Evolutionary conservation across 495 filamentous ascomycete genomes (phyloP).

Genomic region (Thermochaetoides thermophila): DNA sequence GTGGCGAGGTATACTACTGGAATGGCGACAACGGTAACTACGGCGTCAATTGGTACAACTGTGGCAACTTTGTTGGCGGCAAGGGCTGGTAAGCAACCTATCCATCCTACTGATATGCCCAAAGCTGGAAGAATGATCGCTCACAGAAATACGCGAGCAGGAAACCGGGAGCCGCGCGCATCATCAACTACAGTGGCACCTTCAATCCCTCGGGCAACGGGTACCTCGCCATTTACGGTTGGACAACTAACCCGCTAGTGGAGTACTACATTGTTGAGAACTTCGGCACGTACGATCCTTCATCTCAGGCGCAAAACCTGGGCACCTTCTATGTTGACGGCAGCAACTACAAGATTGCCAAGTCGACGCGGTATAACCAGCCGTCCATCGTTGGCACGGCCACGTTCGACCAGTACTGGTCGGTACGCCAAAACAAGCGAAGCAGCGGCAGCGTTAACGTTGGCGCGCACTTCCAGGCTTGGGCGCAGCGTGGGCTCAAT

Average conservation of each 20-base stretch:
- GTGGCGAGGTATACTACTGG: constrained; percentile 36
- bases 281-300: constrained; percentile 39
- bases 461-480: constrained; percentile 48
- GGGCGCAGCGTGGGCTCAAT: constrained; percentile 33
- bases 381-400: constrained; percentile 38
- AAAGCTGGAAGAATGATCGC: too few species aligned
- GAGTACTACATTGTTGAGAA: constrained; percentile 47
- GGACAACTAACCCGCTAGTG: constrained; percentile 38
- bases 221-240: constrained; percentile 44
- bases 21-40: constrained; percentile 38
- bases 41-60: constrained; percentile 36
- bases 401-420: constrained; percentile 44
- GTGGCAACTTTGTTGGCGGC: constrained; percentile 43
- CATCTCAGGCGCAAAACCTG: constrained; percentile 27
- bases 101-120: too few species aligned
- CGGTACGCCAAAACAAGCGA: constrained; percentile 33
- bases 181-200: constrained; percentile 19
- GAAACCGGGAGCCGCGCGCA: background rate
- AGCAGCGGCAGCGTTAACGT: constrained; percentile 32
- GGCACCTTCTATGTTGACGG: constrained; percentile 46
- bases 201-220: constrained; percentile 20
- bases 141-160: too few species aligned
- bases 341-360: constrained; percentile 47
- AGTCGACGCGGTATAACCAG: constrained; percentile 40
- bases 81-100: constrained; percentile 52